These are phyloP conservation scores for Saccharomycopsis hybrid DNA, from an alignment of 1,139 yeast genomes.

Conservation along the genomic window DNA sequence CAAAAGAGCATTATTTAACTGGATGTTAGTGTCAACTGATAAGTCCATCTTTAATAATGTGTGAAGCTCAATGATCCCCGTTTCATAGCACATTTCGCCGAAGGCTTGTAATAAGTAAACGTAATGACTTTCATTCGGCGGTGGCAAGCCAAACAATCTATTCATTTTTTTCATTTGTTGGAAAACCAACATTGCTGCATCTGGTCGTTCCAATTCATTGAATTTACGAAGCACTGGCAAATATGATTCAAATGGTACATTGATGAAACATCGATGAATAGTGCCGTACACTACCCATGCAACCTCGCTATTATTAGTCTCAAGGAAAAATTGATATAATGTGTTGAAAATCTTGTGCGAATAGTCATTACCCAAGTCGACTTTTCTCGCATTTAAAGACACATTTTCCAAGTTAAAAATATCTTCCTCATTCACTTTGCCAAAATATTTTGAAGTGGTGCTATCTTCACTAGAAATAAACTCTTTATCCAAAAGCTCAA, in stretches of 20 bases:
- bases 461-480: slow-evolving; percentile 42
- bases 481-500: slow-evolving; percentile 54
- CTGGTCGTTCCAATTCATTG: slow-evolving; percentile 44
- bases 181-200: slow-evolving; percentile 60
- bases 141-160: slow-evolving; percentile 54
- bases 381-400: slow-evolving; percentile 21
- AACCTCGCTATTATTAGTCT: slow-evolving; percentile 40
- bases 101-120: slow-evolving; percentile 53
- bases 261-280: slow-evolving; percentile 46
- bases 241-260: slow-evolving; percentile 55
- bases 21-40: slow-evolving; percentile 50
- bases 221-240: slow-evolving; percentile 57
- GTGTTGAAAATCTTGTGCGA: slow-evolving; percentile 36
- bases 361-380: slow-evolving; percentile 22
- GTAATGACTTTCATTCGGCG: slow-evolving; percentile 63
- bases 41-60: slow-evolving; percentile 62
- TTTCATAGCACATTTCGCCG: slow-evolving; percentile 53
- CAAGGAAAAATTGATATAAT: slow-evolving; percentile 42
- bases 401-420: slow-evolving; percentile 23
- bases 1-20: slow-evolving; percentile 54
- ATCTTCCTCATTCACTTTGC: slow-evolving; percentile 19
- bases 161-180: slow-evolving; percentile 53
- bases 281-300: slow-evolving; percentile 64
- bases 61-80: slow-evolving; percentile 65
- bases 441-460: slow-evolving; percentile 28